Conservation (phyloP, 2,329 filamentous ascomycete species). For the Fusarium citri region DNA sequence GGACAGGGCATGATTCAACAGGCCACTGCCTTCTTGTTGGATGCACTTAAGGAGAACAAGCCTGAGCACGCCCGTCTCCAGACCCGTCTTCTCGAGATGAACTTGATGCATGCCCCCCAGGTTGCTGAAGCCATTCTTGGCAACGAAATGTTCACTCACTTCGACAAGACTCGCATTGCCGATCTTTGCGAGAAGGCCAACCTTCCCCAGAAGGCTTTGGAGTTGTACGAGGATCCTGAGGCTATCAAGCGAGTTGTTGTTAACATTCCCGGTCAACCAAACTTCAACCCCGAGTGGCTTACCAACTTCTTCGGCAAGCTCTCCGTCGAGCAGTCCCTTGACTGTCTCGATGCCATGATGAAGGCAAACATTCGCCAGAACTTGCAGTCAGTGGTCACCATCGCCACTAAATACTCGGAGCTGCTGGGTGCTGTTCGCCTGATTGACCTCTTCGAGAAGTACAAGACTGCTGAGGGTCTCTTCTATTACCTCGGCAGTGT, state of each 20-base stretch:
- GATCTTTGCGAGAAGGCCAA: conserved; percentile 93
- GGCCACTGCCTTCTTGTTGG: conserved; percentile 96
- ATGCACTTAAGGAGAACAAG: conserved; percentile 93
- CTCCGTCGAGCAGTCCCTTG: conserved; percentile 93
- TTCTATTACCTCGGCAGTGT: conserved; percentile 99
- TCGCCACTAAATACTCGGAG: conserved; percentile 98
- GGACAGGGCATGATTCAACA: conserved; percentile 98
- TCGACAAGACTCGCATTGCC: conserved; percentile 90
- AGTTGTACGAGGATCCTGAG: conserved; percentile 92
- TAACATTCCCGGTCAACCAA: conserved; percentile 83
- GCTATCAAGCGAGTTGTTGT: conserved; percentile 91
- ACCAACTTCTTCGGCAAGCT: conserved; percentile 93
- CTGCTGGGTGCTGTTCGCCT: conserved; percentile 87
- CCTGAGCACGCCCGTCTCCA: conserved; percentile 94
- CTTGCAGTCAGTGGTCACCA: conserved; percentile 91
- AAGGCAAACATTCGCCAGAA: conserved; percentile 97
- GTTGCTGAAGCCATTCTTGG: conserved; percentile 97
- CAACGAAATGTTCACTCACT: conserved; percentile 98
- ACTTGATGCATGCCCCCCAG: conserved; percentile 93
- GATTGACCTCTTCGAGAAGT: conserved; percentile 96
- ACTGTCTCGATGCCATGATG: conserved; percentile 96
- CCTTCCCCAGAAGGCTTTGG: conserved; percentile 85
- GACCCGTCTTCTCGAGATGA: conserved; percentile 97
- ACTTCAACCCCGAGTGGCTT: conserved; percentile 91
- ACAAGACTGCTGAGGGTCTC: conserved; percentile 94